Percentiles rank a stretch among this genome's conserved stretches.
Evolutionary conservation across 306 rosid genomes (phyloP).

Genomic region (Prunus salicina): DNA sequence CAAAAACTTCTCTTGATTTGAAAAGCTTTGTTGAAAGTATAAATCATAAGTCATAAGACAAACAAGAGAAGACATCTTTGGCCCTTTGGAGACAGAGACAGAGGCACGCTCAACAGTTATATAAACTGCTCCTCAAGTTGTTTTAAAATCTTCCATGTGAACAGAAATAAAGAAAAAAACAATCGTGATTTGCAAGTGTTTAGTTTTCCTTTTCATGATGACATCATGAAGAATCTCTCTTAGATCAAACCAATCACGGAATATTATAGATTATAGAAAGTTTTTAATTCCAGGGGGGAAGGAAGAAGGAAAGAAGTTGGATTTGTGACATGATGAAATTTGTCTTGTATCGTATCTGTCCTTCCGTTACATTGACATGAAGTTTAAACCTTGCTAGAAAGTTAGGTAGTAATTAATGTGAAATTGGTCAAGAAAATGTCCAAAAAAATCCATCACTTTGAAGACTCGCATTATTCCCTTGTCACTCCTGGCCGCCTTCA

Average conservation of each 20-base stretch:
- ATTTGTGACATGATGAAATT: not conserved
- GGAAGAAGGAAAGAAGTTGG: not conserved
- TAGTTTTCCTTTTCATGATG: not conserved
- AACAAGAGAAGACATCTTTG: not conserved
- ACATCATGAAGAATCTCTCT: not conserved
- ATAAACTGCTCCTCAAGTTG: not conserved
- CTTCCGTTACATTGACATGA: not conserved
- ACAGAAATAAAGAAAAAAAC: not conserved
- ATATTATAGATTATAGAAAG: not conserved
- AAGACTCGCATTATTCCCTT: no score
- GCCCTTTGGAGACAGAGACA: no score
- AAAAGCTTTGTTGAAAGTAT: not conserved
- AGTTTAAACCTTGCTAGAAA: not conserved
- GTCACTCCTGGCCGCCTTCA: no score
- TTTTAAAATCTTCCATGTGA: not conserved
- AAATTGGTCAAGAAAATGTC: no score
- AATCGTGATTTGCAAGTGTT: not conserved
- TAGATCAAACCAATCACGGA: not conserved
- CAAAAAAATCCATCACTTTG: no score
- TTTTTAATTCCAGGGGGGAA: not conserved
- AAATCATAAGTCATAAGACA: not conserved
- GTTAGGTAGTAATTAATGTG: not conserved
- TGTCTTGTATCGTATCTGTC: not conserved
- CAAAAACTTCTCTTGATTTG: not conserved
- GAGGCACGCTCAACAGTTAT: not conserved